A percentile compares a stretch with the other conserved stretches of the same genome.
Conservation (phyloP, 2,329 filamentous ascomycete genomes). For the Neodidymelliopsis sp. region DNA sequence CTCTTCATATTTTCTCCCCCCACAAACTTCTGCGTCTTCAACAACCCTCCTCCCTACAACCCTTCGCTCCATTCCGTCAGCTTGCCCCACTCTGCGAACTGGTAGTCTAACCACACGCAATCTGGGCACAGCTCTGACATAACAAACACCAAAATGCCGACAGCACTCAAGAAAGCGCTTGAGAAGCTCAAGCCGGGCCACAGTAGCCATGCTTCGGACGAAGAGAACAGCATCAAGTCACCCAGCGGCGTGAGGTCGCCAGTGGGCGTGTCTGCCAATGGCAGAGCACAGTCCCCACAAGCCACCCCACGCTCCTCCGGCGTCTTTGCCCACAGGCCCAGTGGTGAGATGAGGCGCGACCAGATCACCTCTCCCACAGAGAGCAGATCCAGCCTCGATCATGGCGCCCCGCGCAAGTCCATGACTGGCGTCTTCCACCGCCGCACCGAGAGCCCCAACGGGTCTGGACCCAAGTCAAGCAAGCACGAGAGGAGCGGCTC, state of each 20-base stretch:
- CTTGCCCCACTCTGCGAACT: slow-evolving; percentile 37
- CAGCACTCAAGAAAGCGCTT: slow-evolving; percentile 57
- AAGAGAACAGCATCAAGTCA: slow-evolving; percentile 43
- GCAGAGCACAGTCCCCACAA: slow-evolving; percentile 29
- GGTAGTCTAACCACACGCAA: slow-evolving; percentile 38
- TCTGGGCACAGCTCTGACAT: slow-evolving; percentile 32
- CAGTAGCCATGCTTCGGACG: slow-evolving; percentile 44
- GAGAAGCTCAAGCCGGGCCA: slow-evolving; percentile 52
- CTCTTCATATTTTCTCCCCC: slow-evolving; percentile 1
- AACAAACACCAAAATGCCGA: slow-evolving; percentile 26
- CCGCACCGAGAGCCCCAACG: slow-evolving; percentile 46
- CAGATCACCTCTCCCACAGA: slow-evolving; percentile 38
- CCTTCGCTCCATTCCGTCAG: slow-evolving; percentile 23
- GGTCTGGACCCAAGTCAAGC: slow-evolving; percentile 30
- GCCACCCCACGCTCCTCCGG: slow-evolving; percentile 40
- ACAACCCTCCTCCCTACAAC: background rate
- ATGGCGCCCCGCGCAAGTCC: slow-evolving; percentile 29
- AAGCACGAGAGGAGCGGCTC: slow-evolving; percentile 37
- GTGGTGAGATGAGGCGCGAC: slow-evolving; percentile 44
- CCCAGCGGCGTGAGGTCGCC: slow-evolving; percentile 36
- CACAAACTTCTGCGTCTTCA: slow-evolving; percentile 6
- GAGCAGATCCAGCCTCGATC: slow-evolving; percentile 43
- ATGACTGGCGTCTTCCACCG: slow-evolving; percentile 48
- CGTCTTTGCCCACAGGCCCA: slow-evolving; percentile 40
- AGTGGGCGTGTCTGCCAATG: slow-evolving; percentile 29